Conservation (phyloP, 495 filamentous ascomycete species). For the Hypoxylon cercidicola region DNA sequence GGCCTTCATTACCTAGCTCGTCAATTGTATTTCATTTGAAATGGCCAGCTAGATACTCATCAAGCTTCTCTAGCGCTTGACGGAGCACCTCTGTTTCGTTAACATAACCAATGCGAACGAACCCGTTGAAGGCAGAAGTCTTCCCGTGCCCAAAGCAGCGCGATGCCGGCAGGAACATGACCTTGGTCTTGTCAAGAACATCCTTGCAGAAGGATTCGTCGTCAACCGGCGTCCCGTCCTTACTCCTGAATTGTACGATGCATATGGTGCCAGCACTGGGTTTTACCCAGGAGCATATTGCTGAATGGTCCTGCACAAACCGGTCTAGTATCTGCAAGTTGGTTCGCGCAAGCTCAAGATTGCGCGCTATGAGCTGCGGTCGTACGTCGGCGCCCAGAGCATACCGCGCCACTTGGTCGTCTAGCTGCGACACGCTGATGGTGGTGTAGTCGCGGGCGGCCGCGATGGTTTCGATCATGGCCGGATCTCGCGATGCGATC, state of each 20-base stretch:
- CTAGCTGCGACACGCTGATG: conserved; percentile 84
- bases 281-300: conserved; percentile 71
- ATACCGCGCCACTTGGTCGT: conserved; percentile 81
- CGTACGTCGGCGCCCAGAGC: conserved; percentile 73
- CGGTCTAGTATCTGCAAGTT: conserved; percentile 75
- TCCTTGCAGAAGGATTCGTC: conserved; percentile 77
- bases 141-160: conserved; percentile 75
- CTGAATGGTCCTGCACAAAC: conserved; percentile 72
- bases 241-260: conserved; percentile 74
- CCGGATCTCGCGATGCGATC: conserved; percentile 74
- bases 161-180: conserved; percentile 83
- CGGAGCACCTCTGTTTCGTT: conserved; percentile 74
- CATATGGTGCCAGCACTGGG: conserved; percentile 87
- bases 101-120: conserved; percentile 83
- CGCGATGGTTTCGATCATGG: conserved; percentile 73
- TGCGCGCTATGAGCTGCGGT: conserved; percentile 73
- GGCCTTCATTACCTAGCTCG: background rate
- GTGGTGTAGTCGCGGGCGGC: conserved; percentile 82
- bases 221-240: conserved; percentile 72
- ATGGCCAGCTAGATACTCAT: conserved; percentile 64
- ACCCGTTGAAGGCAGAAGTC: conserved; percentile 74
- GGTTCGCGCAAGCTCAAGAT: conserved; percentile 73
- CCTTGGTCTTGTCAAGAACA: conserved; percentile 74
- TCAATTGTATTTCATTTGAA: conserved; percentile 1
- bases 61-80: conserved; percentile 70